These are phyloP conservation scores for Talaromyces liani DNA, from an alignment of 495 filamentous ascomycete species.

Conservation along the genomic window DNA sequence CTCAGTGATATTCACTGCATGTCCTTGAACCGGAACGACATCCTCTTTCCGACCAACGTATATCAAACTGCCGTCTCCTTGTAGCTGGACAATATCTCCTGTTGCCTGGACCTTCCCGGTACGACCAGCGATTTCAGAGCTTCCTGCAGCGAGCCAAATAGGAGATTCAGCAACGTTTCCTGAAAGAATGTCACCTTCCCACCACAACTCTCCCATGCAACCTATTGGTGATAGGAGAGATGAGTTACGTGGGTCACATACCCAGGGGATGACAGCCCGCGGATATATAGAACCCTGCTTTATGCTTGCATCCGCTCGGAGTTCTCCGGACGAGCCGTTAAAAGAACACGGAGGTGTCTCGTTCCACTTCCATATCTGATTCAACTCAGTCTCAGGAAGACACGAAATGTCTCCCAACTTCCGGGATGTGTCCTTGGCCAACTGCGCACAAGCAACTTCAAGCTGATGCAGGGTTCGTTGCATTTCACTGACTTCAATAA, in stretches of 20 bases:
- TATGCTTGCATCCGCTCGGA: slow-evolving; percentile 19
- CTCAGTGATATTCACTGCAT: slow-evolving; percentile 28
- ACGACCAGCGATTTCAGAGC: slow-evolving; percentile 21
- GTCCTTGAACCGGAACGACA: slow-evolving; percentile 22
- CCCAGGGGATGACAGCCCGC: slow-evolving; percentile 22
- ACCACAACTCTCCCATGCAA: slow-evolving; percentile 39
- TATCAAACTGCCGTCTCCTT: slow-evolving; percentile 45
- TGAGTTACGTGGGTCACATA: slow-evolving; percentile 24
- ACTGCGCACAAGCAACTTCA: slow-evolving; percentile 23
- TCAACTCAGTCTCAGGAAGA: slow-evolving; percentile 26
- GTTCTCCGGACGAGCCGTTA: slow-evolving; percentile 16
- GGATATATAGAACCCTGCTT: slow-evolving; percentile 26
- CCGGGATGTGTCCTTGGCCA: slow-evolving; percentile 18
- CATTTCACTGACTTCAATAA: slow-evolving; percentile 34
- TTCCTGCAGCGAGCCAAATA: slow-evolving; percentile 28
- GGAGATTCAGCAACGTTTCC: slow-evolving; percentile 33
- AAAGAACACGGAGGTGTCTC: slow-evolving; percentile 20
- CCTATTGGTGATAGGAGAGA: slow-evolving; percentile 37
- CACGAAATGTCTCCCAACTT: slow-evolving; percentile 28
- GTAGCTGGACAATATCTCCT: slow-evolving; percentile 55
- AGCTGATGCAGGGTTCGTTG: slow-evolving; percentile 34
- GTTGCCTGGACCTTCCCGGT: slow-evolving; percentile 25
- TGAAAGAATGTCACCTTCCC: slow-evolving; percentile 40
- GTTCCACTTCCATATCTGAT: slow-evolving; percentile 35
- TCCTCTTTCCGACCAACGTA: slow-evolving; percentile 56